phyloP scores from a whole-genome alignment of 2,329 filamentous ascomycete genomes.

The Colletotrichum phormii region DNA sequence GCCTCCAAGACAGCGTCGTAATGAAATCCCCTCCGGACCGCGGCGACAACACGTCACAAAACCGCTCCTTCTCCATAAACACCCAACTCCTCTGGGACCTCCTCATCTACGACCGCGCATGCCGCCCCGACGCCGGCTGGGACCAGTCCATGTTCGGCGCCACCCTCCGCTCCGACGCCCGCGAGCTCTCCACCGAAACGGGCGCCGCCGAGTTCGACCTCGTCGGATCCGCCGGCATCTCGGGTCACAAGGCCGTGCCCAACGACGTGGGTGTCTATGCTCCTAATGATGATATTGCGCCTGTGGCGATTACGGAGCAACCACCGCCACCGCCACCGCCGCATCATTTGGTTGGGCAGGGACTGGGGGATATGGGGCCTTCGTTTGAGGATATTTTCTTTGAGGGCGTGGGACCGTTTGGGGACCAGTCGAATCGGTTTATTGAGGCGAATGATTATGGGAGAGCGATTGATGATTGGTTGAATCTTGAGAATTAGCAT shows the following conservation, averaged over 20 bases:
- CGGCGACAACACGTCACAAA: background rate
- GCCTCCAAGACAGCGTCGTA: constrained; percentile 47
- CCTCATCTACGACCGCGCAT: constrained; percentile 50
- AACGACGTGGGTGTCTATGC: constrained; percentile 48
- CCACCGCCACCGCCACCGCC: background rate
- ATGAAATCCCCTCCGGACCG: background rate
- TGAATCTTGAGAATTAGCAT: constrained; percentile 36
- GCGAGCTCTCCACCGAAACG: constrained; percentile 16
- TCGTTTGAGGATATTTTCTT: constrained; percentile 39
- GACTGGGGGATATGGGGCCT: background rate
- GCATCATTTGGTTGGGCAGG: background rate
- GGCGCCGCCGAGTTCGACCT: constrained; percentile 48
- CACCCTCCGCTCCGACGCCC: constrained; percentile 19
- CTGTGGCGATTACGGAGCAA: constrained; percentile 12
- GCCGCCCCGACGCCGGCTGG: constrained; percentile 37
- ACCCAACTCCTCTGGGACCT: constrained; percentile 50
- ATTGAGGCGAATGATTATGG: constrained; percentile 50
- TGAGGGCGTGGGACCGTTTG: constrained; percentile 38
- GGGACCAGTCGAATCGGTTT: constrained; percentile 44
- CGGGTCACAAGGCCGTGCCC: constrained; percentile 50
- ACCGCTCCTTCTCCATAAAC: constrained; percentile 45
- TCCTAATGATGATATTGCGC: constrained; percentile 42
- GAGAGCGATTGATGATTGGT: constrained; percentile 49
- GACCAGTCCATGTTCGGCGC: constrained; percentile 42
- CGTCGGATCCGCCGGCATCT: constrained; percentile 52